These are phyloP conservation scores for Bassia scoparia DNA, from an alignment of 148 eudicot species.

Conservation along the genomic window DNA sequence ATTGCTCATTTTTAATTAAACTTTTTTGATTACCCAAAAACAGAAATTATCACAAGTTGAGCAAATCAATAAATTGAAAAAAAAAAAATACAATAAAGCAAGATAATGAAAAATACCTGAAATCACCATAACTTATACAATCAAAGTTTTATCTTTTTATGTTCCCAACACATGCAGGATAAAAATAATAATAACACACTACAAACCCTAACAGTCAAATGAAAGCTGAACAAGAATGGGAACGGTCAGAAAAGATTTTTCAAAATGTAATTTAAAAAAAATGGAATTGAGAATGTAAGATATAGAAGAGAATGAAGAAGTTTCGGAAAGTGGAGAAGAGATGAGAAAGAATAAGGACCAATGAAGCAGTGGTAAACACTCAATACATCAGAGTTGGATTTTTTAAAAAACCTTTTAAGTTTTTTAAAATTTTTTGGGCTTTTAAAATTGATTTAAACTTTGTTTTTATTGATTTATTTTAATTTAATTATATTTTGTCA, in stretches of 20 bases:
- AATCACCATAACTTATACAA: conserved; percentile 18
- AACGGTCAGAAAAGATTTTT: conserved; percentile 33
- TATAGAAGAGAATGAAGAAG: conserved; percentile 7
- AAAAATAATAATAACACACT: not conserved
- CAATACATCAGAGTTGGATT: conserved; percentile 36
- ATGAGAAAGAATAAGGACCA: conserved; percentile 20
- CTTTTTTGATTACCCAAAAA: not conserved
- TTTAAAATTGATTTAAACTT: not conserved
- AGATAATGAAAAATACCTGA: conserved; percentile 22
- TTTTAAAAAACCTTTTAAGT: conserved; percentile 10
- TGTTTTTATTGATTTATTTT: no score
- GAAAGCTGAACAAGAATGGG: conserved; percentile 35
- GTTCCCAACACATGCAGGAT: conserved; percentile 15
- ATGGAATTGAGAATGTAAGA: not conserved
- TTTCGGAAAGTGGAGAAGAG: conserved; percentile 18
- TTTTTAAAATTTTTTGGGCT: not conserved
- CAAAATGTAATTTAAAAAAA: conserved; percentile 16
- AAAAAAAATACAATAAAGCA: not conserved
- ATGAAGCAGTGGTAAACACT: conserved; percentile 60
- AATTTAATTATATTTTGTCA: no score
- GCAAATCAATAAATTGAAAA: not conserved
- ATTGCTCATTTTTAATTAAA: not conserved
- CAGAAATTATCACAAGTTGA: not conserved
- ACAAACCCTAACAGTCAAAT: conserved; percentile 29
- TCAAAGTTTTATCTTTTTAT: conserved; percentile 31